Base-by-base conservation (phyloP, 805 yeast species). In the Yarrowia bubula region DNA sequence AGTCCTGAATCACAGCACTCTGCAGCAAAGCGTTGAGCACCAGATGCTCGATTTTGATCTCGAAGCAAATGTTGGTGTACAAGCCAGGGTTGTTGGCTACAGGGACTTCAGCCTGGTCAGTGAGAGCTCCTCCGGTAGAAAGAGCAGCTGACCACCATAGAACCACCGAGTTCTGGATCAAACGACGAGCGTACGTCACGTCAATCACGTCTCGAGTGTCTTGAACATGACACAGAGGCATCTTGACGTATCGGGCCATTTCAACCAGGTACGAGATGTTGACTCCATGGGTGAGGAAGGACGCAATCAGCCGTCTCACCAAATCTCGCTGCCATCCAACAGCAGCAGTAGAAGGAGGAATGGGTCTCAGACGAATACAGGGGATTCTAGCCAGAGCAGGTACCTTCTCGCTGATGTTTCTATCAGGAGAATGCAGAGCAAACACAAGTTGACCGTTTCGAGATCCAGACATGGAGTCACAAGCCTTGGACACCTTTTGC, bases 61-160 rank as follows among this genome's bases (percentile, higher is more conserved):
- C 98, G 55, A 95, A 75, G 15, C 88, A 84, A 15, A 92, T 91
- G 17, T 87, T 86, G 39, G 86, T 84, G 74, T 91, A 92, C 3
- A 90, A 79, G 61, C 92, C 96, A 0, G 97, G 88, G 64, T 82
- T 81, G 74, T 89, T 90, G 67, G 90, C 83, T 1, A 81, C 80
- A 13, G 96, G 92, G 69, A 90, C 86, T 14, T 84, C 85, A 66
- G 85, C 85, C 22, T 77, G 78, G 70, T 89, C 95, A 70, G 81
- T 83, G 73, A 91, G 92, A 47, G 78, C 72, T 0, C 96, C 97
- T 35, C 97, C 98, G 71, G 84, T 87, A 71, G 91, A 97, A 0
- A 93, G 89, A 15, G 81, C 80, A 3, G 86, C 84, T 0, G 96
- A 89, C 98, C 99, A 95, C 98, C 99, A 95, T 35, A 96, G 77